Percentiles rank a stretch among this genome's conserved stretches.
Evolutionary conservation across 306 rosid species (phyloP).

Genomic region (Ormosia semicastrata): DNA sequence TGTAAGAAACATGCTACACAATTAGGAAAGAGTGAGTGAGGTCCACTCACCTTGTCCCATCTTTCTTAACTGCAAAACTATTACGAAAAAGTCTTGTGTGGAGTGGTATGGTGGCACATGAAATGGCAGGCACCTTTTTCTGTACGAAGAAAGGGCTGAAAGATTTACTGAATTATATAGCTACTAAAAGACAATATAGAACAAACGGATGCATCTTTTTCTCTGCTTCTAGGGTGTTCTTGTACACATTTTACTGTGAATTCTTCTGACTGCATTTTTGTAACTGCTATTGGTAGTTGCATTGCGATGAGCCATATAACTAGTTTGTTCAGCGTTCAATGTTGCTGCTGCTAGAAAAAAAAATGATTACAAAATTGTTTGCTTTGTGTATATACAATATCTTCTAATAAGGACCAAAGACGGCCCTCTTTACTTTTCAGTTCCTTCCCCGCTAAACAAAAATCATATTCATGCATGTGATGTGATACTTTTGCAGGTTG

Average conservation of each 20-base stretch:
- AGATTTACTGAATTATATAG: neutral
- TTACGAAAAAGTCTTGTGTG: neutral
- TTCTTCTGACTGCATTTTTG: constrained; percentile 10
- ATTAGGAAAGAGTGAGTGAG: neutral
- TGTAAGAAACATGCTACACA: constrained; percentile 10
- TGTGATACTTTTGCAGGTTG: neutral
- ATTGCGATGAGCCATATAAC: constrained; percentile 29
- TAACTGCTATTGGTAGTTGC: constrained; percentile 29
- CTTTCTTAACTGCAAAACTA: neutral
- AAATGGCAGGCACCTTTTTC: neutral
- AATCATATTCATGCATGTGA: neutral
- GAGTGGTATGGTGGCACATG: constrained; percentile 9
- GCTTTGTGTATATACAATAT: neutral
- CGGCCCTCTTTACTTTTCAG: neutral
- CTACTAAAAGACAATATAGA: constrained; percentile 7
- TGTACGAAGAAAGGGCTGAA: neutral
- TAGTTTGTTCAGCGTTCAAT: constrained; percentile 27
- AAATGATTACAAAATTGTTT: neutral
- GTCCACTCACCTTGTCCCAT: constrained; percentile 27
- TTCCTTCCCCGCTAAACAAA: neutral
- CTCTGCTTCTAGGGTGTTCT: neutral
- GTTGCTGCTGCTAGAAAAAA: constrained; percentile 1
- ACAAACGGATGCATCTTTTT: neutral
- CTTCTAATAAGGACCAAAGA: neutral
- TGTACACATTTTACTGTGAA: constrained; percentile 1